Base-by-base conservation (phyloP, 1,139 yeast genomes). In the Magnusiomyces magnusii region DNA sequence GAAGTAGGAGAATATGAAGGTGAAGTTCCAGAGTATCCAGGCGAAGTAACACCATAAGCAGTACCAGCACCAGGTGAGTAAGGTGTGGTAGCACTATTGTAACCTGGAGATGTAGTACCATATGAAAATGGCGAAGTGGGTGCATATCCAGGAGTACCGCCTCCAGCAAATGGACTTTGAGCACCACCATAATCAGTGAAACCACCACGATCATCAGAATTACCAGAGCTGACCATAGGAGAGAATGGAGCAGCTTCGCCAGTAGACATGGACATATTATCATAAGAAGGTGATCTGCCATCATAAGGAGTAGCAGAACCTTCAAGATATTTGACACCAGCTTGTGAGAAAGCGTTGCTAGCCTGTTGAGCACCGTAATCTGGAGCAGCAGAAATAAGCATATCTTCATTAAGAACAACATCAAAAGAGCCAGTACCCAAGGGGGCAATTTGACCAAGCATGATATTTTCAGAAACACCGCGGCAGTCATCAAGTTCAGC, bases 341-440 rank as follows among this genome's bases (percentile, higher is more conserved):
- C 60, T 13, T 59, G 80, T 59, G 66, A 42, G 61, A 56, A 3
- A 59, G 58, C 63, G 27, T 44, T 44, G 27, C 49, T 44, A n/a
- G 73, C 65, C 55, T 71, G 56, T 13, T 65, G 60, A 28, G 61
- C 61, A 51, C 60, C 61, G 69, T 69, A 68, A 58, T 81, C 84
- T 24, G 81, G 77, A 55, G 88, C 86, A 57, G 87, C 79, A 57
- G 80, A 74, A 64, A 86, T 85, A 72, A 95, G 80, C 80, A 91
- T 84, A 69, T 85, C 85, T 68, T 95, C 98, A 72, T 95, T 97
- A 64, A 95, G 85, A 85, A 89, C 86, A 54, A 95, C 95, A 72
- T 93, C 99, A 71, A 95, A 95, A 1, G 97, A 87, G 70, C 99
- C 99, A 2, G 99, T 95, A 74, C 99, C 99, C 68, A 95, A 82